These are phyloP conservation scores for Melastoma candidum DNA, from an alignment of 441 rosid genomes.

Conservation along the genomic window DNA sequence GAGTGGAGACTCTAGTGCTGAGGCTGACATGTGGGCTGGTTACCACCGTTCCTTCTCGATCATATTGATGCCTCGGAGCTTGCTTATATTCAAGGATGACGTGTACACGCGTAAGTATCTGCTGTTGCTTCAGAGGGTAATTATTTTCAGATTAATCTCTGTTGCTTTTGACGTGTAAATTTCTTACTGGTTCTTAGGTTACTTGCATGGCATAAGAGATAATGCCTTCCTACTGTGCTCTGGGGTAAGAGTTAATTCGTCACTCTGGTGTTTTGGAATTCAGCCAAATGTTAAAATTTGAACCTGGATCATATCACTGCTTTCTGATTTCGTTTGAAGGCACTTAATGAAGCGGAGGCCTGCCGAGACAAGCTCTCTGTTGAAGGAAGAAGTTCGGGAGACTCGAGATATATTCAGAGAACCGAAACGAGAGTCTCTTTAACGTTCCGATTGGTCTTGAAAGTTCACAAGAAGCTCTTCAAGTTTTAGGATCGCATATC, in stretches of 20 bases:
- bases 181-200: slow-evolving; percentile 35
- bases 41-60: slow-evolving; percentile 44
- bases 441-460: slow-evolving; percentile 65
- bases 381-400: slow-evolving; percentile 19
- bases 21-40: too few relatives aligned
- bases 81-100: slow-evolving; percentile 73
- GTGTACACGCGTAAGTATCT: slow-evolving; percentile 47
- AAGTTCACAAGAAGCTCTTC: slow-evolving; percentile 48
- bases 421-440: slow-evolving; percentile 47
- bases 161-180: neutral
- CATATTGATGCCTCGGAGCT: slow-evolving; percentile 65
- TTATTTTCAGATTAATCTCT: neutral
- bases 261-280: neutral
- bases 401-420: slow-evolving; percentile 34
- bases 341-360: slow-evolving; percentile 38
- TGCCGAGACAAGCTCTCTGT: slow-evolving; percentile 1
- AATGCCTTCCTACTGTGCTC: slow-evolving; percentile 32
- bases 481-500: slow-evolving; percentile 27
- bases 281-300: neutral
- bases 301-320: neutral
- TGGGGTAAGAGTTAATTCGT: slow-evolving; percentile 28
- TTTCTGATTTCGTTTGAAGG: slow-evolving; percentile 24
- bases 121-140: neutral
- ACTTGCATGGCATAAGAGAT: slow-evolving; percentile 71
- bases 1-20: too few relatives aligned